Evolutionary conservation across 78 protist species (phyloP).

Genomic region (Protostelium mycophagum): DNA sequence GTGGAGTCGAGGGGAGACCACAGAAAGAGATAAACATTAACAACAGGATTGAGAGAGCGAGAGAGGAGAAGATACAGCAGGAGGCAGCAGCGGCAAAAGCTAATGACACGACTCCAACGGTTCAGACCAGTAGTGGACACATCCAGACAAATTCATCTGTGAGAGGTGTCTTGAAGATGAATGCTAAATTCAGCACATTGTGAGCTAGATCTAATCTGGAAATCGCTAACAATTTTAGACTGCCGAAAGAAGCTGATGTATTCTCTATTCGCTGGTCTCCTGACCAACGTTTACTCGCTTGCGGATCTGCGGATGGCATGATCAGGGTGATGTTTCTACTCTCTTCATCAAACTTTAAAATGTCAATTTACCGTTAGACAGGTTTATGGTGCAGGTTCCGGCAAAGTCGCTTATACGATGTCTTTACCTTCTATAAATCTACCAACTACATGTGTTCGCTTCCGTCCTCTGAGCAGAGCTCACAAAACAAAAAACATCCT

Average conservation of each 20-base stretch:
- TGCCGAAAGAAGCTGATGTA: neutral
- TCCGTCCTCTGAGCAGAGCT: neutral
- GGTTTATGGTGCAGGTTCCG: neutral
- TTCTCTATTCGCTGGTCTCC: neutral
- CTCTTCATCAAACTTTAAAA: neutral
- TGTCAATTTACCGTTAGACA: no score
- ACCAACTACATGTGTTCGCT: slow-evolving; percentile 15
- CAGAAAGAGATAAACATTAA: no score
- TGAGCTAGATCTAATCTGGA: neutral
- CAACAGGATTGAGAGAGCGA: no score
- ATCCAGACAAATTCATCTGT: no score
- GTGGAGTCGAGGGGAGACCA: no score
- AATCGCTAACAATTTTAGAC: neutral
- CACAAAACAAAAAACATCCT: slow-evolving; percentile 13
- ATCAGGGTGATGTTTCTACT: neutral
- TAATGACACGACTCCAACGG: no score
- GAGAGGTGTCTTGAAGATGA: no score
- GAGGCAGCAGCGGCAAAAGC: no score
- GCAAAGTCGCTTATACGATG: neutral
- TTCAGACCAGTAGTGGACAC: no score
- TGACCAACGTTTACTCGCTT: neutral
- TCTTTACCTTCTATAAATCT: neutral
- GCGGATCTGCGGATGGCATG: neutral
- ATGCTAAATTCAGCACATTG: neutral
- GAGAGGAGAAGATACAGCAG: no score